Evolutionary conservation across 2,329 filamentous ascomycete species (phyloP).

Genomic region (Xylaria sp.): DNA sequence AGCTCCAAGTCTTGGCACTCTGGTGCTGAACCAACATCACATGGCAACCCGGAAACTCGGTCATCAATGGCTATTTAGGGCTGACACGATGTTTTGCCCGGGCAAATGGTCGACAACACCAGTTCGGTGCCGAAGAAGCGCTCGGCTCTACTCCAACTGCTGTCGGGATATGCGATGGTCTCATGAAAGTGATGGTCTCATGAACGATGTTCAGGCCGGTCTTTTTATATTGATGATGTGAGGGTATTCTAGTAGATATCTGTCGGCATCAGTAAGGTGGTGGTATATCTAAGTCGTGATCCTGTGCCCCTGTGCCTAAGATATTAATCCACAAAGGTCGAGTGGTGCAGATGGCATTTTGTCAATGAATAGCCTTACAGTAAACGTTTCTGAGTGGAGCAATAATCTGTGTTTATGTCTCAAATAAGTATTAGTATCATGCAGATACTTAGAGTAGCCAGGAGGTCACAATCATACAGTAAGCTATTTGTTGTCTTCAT

Average conservation of each 20-base stretch:
- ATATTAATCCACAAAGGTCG: too few species aligned
- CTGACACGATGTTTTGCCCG: slow-evolving; percentile 11
- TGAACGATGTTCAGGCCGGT: background rate
- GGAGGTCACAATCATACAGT: background rate
- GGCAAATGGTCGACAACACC: background rate
- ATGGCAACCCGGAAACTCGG: background rate
- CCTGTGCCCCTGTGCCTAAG: too few species aligned
- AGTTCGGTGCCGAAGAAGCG: background rate
- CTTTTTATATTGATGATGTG: background rate
- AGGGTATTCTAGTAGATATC: too few species aligned
- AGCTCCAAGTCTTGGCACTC: background rate
- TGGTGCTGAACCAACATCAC: slow-evolving; percentile 1
- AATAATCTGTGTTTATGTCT: too few species aligned
- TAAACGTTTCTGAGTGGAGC: too few species aligned
- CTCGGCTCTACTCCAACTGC: background rate
- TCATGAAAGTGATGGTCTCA: background rate
- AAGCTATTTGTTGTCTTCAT: background rate
- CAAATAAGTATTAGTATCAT: too few species aligned
- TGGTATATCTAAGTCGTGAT: too few species aligned
- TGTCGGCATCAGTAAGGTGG: too few species aligned
- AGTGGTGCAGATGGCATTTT: too few species aligned
- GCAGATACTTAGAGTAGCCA: background rate
- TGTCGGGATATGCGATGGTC: background rate
- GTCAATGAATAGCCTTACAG: too few species aligned
- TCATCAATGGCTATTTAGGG: slow-evolving; percentile 4